Percentiles rank a stretch among this genome's conserved stretches.
Evolutionary conservation across 139 green algal genomes (phyloP).

Genomic region (Micractinium sp.): DNA sequence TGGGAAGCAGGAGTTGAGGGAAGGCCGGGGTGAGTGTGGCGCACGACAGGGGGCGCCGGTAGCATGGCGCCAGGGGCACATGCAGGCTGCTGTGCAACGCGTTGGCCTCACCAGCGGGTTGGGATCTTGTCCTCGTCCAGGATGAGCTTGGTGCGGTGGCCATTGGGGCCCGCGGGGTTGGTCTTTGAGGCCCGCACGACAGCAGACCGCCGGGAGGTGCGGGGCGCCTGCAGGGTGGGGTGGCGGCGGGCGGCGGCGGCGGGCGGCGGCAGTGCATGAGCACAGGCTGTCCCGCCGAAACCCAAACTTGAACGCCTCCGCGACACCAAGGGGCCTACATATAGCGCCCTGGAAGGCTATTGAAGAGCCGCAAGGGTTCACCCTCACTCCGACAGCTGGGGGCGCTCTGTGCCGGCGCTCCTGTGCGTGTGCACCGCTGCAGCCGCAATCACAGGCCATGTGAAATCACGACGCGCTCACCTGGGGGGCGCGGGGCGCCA

Average conservation of each 20-base stretch:
- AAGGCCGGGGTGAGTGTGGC: no score
- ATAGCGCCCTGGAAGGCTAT: no score
- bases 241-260: not conserved
- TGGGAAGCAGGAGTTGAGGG: not conserved
- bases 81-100: no score
- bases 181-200: not conserved
- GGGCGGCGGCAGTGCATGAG: not conserved
- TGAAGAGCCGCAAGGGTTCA: no score
- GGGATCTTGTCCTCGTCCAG: slow-evolving; percentile 10
- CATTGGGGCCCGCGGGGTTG: not conserved
- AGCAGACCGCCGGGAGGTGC: not conserved
- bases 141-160: slow-evolving; percentile 7
- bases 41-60: not conserved
- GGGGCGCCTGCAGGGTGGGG: not conserved
- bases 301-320: not conserved
- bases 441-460: no score
- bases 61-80: not conserved
- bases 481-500: not conserved
- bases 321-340: not conserved
- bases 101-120: not conserved
- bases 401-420: no score
- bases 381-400: no score
- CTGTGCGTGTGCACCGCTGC: no score
- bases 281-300: not conserved
- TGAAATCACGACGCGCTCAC: not conserved